Evolutionary conservation across 768 basidiomycete genomes (phyloP), one percentile per base, ranked within the genome.

Genomic region (Rhizopogon vulgaris): DNA sequence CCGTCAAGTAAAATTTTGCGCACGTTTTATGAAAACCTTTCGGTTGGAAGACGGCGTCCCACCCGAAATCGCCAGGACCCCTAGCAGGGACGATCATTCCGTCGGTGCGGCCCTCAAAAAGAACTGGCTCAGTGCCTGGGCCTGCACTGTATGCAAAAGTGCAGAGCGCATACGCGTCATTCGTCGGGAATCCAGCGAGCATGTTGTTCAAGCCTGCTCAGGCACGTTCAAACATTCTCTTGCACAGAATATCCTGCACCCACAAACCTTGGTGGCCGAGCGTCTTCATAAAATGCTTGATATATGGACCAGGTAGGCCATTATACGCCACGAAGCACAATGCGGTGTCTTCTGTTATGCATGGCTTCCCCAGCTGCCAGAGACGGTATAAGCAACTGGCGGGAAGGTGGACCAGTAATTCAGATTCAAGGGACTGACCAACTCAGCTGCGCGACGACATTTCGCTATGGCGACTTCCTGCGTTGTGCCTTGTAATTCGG

Each of bases 301-400:
- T 94, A 71, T 95, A 99, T 0, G 95, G 95, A 0, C 96, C 96
- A 2, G 96, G 96, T 3, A 99, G 79, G 0, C 93, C 95, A 17
- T 85, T 80, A 15, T 98, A 73, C 0, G 96, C 94, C 54, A 84
- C 81, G 62, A 91, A 98, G 58, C 87, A 90, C 6, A 99, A 79
- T 0, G 96, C 93, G 0, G 96, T 99, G 65, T 99, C 96, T 71
- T 99, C 92, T 0, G 90, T 93, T 60, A 83, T 82, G 57, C 80
- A 82, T 7, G 83, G 75, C 0, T 76, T 75, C 30, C 76, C 74
- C 9, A 84, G 60, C 71, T 76, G 34, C 25, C 8, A 22, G 38
- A 22, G 38, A 32, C 22, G 9, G 25, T n/a, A 38, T 60, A 7
- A 58, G 47, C 7, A 27, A 38, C 22, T 22, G 24, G n/a, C 40